Evolutionary conservation across 225 moss, liverwort and hornwort genomes (phyloP).

Genomic region (Neckera pumila): DNA sequence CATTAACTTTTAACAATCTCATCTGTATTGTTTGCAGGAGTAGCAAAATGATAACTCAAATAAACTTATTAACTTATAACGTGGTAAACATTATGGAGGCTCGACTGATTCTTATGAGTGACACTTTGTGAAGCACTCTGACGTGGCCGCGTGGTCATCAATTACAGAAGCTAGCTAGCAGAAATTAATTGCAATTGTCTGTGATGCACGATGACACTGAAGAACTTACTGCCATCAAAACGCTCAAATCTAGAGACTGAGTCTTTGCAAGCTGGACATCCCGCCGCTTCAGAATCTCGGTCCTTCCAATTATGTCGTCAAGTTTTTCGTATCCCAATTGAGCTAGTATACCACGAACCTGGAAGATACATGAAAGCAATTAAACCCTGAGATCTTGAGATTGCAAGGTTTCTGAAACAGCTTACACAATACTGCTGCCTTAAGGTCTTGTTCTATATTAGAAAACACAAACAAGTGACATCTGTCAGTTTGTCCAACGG

Average conservation of each 20-base stretch:
- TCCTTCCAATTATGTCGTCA: constrained; percentile 83
- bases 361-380: not conserved
- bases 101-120: not conserved
- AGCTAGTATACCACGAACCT: constrained; percentile 89
- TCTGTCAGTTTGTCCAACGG: not conserved
- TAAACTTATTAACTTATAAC: not conserved
- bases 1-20: not conserved
- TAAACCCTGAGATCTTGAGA: not conserved
- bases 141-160: not conserved
- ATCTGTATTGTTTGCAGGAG: not conserved
- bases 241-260: constrained; percentile 67
- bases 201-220: not conserved
- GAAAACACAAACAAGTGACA: not conserved
- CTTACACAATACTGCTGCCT: not conserved
- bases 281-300: constrained; percentile 59
- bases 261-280: constrained; percentile 56
- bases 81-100: not conserved
- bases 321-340: constrained; percentile 78
- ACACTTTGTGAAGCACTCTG: not conserved
- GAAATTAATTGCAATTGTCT: not conserved
- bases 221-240: constrained; percentile 52
- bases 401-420: not conserved
- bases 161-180: not conserved
- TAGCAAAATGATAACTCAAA: not conserved
- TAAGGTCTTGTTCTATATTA: not conserved